phyloP scores from a whole-genome alignment of 805 yeast genomes.

The Priceomyces haplophilus region DNA sequence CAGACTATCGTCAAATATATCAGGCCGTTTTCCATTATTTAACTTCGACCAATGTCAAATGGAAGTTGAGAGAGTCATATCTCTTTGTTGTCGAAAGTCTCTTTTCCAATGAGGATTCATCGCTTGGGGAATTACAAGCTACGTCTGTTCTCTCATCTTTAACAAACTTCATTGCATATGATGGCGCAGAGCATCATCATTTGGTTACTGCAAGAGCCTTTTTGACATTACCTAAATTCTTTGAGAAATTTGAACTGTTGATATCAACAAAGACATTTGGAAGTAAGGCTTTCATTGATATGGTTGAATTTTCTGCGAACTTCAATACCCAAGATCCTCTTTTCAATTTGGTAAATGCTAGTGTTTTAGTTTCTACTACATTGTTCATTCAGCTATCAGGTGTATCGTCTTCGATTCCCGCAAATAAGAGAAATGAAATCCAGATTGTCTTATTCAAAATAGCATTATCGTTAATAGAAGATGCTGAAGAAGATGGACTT shows the following conservation, averaged over 20 bases:
- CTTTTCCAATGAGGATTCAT: slow-evolving; percentile 40
- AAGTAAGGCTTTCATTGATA: slow-evolving; percentile 23
- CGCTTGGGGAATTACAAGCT: slow-evolving; percentile 15
- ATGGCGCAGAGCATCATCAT: slow-evolving; percentile 10
- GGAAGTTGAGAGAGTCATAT: slow-evolving; percentile 40
- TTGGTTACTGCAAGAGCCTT: slow-evolving; percentile 50
- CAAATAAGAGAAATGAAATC: slow-evolving; percentile 10
- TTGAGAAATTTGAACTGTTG: slow-evolving; percentile 47
- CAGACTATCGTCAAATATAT: slow-evolving; percentile 33
- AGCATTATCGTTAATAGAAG: slow-evolving; percentile 47
- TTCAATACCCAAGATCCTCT: slow-evolving; percentile 10
- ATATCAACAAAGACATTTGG: slow-evolving; percentile 33
- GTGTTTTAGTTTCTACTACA: slow-evolving; percentile 52
- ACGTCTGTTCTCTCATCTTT: slow-evolving; percentile 18
- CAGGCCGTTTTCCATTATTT: slow-evolving; percentile 12
- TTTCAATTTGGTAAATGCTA: slow-evolving; percentile 20
- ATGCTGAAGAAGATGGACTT: slow-evolving; percentile 77
- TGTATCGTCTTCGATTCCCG: slow-evolving; percentile 10
- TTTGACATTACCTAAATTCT: slow-evolving; percentile 52
- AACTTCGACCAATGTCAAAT: slow-evolving; percentile 7
- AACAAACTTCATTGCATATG: slow-evolving; percentile 10
- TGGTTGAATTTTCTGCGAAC: slow-evolving; percentile 22
- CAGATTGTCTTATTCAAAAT: slow-evolving; percentile 38
- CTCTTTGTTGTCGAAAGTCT: slow-evolving; percentile 40
- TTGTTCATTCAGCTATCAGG: slow-evolving; percentile 39